Conservation (phyloP, 73 alveolate genomes). For the Tetrahymena malaccensis region DNA sequence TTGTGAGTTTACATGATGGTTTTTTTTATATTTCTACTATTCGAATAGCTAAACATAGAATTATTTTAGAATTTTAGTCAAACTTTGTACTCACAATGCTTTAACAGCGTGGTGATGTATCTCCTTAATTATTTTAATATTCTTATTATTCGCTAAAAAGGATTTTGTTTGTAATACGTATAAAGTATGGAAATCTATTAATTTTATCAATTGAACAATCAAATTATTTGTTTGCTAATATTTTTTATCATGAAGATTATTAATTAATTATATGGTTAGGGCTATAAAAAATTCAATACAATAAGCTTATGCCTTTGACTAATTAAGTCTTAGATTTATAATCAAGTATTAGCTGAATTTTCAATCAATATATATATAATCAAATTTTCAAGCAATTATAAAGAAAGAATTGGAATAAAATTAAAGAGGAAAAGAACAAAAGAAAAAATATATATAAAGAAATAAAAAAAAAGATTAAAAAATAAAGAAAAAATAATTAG, state of each 20-base stretch:
- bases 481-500: background rate
- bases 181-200: background rate
- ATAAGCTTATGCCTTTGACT: background rate
- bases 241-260: too few species aligned
- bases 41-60: too few species aligned
- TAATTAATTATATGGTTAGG: background rate
- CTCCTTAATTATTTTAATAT: background rate
- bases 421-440: background rate
- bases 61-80: background rate
- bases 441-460: background rate
- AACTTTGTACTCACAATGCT: background rate
- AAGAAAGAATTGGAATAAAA: background rate
- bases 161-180: background rate
- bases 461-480: background rate
- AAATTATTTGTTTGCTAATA: background rate
- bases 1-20: background rate
- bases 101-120: background rate
- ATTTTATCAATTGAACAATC: background rate
- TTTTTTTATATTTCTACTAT: too few species aligned
- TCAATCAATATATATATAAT: background rate
- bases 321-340: background rate
- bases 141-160: background rate
- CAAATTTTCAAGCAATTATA: background rate
- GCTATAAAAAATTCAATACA: background rate
- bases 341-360: background rate